Evolutionary conservation across 2,329 filamentous ascomycete genomes (phyloP).

Genomic region (Rhinocladiella similis): DNA sequence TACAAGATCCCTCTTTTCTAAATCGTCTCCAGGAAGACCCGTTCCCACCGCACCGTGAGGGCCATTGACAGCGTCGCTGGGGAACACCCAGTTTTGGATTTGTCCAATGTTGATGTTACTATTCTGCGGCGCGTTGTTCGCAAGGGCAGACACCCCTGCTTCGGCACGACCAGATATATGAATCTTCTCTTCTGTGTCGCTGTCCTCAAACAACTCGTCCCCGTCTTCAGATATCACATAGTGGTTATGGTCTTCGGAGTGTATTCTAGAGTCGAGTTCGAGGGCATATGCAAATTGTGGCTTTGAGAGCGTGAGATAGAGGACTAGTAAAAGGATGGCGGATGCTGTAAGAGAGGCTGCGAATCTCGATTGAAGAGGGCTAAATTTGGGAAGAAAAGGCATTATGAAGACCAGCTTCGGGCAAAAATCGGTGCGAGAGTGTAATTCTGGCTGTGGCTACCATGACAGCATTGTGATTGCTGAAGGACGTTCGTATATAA

Average conservation of each 20-base stretch:
- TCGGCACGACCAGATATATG: constrained; percentile 60
- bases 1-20: constrained; percentile 24
- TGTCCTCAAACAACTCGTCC: constrained; percentile 33
- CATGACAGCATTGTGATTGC: background rate
- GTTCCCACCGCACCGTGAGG: constrained; percentile 38
- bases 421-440: background rate
- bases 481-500: too few species aligned
- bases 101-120: constrained; percentile 64
- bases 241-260: constrained; percentile 48
- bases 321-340: constrained; percentile 57
- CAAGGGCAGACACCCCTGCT: constrained; percentile 50
- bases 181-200: constrained; percentile 34
- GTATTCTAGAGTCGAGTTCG: constrained; percentile 50
- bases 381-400: constrained; percentile 52
- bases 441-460: constrained; percentile 1
- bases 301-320: constrained; percentile 63
- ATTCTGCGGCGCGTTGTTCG: constrained; percentile 65
- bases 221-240: constrained; percentile 40
- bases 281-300: constrained; percentile 64
- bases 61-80: constrained; percentile 55
- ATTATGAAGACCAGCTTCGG: constrained; percentile 31
- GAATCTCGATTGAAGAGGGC: constrained; percentile 70
- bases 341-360: constrained; percentile 65
- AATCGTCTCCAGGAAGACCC: constrained; percentile 36
- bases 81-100: constrained; percentile 65